Evolutionary conservation across 805 yeast species (phyloP).

Genomic region (Pichia gijzeniarum): DNA sequence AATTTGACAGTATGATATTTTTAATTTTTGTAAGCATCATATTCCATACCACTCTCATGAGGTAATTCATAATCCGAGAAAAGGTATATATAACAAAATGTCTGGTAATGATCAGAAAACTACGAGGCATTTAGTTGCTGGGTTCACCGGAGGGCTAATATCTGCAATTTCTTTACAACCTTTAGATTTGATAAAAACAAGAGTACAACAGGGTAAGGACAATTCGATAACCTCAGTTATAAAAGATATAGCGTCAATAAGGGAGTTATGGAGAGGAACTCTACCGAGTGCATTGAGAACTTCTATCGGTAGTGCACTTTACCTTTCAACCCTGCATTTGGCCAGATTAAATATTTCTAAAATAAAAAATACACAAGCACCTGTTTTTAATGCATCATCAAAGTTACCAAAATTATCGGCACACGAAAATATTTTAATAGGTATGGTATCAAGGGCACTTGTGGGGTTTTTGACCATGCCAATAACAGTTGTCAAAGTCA

Average conservation of each 20-base stretch:
- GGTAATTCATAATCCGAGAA: too few species aligned
- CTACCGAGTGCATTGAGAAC: conserved; percentile 86
- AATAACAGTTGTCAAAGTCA: conserved; percentile 79
- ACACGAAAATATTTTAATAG: conserved; percentile 64
- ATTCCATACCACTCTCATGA: too few species aligned
- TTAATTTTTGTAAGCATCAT: too few species aligned
- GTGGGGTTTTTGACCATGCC: conserved; percentile 95
- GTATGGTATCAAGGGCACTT: conserved; percentile 69
- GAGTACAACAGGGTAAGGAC: conserved; percentile 59
- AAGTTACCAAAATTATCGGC: conserved; percentile 68
- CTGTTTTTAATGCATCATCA: conserved; percentile 22
- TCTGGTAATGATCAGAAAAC: conserved; percentile 16
- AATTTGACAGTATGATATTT: too few species aligned
- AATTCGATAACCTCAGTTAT: conserved; percentile 29
- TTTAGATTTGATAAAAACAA: conserved; percentile 78
- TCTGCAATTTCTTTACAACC: conserved; percentile 83
- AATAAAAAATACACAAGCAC: conserved; percentile 12
- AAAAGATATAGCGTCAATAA: conserved; percentile 36
- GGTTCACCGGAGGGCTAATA: conserved; percentile 77
- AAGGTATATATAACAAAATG: not conserved
- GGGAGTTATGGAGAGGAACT: conserved; percentile 87
- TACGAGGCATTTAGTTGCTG: conserved; percentile 61
- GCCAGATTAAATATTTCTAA: conserved; percentile 48
- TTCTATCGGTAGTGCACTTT: conserved; percentile 84
- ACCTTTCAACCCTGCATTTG: conserved; percentile 64